A percentile compares a stretch with the other conserved stretches of the same genome.
Conservation (phyloP, 1,284 basidiomycete genomes). For the Leccinum solheimii region DNA sequence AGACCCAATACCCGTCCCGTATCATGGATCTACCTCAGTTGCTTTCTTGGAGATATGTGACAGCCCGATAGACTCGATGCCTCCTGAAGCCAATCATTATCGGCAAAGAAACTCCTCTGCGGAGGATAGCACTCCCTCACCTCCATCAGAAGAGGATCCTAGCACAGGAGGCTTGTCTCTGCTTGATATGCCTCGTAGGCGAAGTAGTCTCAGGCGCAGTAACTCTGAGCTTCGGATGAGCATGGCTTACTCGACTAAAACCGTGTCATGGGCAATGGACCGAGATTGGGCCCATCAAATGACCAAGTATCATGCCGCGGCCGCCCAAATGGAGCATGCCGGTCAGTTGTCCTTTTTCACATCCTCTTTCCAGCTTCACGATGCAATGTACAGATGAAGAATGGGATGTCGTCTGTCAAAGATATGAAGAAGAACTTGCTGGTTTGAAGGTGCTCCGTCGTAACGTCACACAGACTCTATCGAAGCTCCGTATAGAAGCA, state of each 20-base stretch:
- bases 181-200: constrained; percentile 40
- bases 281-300: constrained; percentile 57
- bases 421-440: constrained; percentile 59
- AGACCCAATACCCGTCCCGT: constrained; percentile 37
- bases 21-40: constrained; percentile 35
- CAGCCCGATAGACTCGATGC: constrained; percentile 29
- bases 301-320: constrained; percentile 52
- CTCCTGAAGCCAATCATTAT: constrained; percentile 9
- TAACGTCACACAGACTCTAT: constrained; percentile 54
- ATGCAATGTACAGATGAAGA: constrained; percentile 43
- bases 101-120: constrained; percentile 13
- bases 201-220: constrained; percentile 62
- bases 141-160: constrained; percentile 35
- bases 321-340: constrained; percentile 54
- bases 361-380: neutral
- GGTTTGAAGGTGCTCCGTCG: constrained; percentile 55
- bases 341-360: constrained; percentile 40
- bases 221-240: constrained; percentile 48
- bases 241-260: constrained; percentile 57
- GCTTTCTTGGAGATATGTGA: constrained; percentile 37
- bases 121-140: constrained; percentile 30
- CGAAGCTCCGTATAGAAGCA: constrained; percentile 54
- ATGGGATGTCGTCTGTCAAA: constrained; percentile 54
- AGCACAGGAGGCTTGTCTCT: constrained; percentile 22
- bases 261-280: constrained; percentile 73